Evolutionary conservation across 2,329 filamentous ascomycete species (phyloP).

Genomic region (Alternaria sp.): DNA sequence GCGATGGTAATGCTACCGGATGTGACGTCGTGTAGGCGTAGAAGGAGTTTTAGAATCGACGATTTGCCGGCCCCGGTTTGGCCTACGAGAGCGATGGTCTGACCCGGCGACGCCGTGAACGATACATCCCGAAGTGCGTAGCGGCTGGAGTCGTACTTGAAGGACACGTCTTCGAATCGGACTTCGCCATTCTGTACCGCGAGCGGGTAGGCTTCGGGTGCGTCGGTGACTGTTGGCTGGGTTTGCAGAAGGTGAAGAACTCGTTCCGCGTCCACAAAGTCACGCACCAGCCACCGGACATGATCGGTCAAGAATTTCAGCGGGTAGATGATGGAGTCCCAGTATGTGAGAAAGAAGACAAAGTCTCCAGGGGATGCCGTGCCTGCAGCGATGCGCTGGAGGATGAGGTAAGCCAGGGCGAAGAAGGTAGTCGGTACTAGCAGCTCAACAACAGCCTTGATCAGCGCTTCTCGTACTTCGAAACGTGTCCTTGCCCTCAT

Average conservation of each 20-base stretch:
- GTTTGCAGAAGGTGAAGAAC: slow-evolving; percentile 62
- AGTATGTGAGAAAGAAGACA: slow-evolving; percentile 14
- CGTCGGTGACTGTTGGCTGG: slow-evolving; percentile 59
- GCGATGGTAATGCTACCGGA: slow-evolving; percentile 61
- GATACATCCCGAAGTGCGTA: slow-evolving; percentile 36
- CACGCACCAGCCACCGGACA: slow-evolving; percentile 28
- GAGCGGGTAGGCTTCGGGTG: slow-evolving; percentile 39
- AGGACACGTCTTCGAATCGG: slow-evolving; percentile 59
- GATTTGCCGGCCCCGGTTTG: slow-evolving; percentile 67
- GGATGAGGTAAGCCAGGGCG: slow-evolving; percentile 51
- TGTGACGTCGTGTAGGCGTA: slow-evolving; percentile 63
- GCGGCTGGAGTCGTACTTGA: slow-evolving; percentile 56
- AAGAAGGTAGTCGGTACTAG: slow-evolving; percentile 14
- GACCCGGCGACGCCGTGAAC: slow-evolving; percentile 42
- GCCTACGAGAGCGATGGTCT: slow-evolving; percentile 65
- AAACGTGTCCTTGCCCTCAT: background rate
- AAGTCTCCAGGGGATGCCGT: slow-evolving; percentile 58
- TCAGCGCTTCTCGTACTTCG: background rate
- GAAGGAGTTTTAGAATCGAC: slow-evolving; percentile 62
- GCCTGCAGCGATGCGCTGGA: slow-evolving; percentile 57
- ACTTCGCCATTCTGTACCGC: slow-evolving; percentile 55
- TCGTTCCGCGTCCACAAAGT: slow-evolving; percentile 54
- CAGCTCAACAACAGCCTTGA: slow-evolving; percentile 10
- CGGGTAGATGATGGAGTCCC: slow-evolving; percentile 49
- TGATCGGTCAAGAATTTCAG: slow-evolving; percentile 30